Conservation (phyloP, 2,329 filamentous ascomycete species). For the Colletotrichum spinosum region DNA sequence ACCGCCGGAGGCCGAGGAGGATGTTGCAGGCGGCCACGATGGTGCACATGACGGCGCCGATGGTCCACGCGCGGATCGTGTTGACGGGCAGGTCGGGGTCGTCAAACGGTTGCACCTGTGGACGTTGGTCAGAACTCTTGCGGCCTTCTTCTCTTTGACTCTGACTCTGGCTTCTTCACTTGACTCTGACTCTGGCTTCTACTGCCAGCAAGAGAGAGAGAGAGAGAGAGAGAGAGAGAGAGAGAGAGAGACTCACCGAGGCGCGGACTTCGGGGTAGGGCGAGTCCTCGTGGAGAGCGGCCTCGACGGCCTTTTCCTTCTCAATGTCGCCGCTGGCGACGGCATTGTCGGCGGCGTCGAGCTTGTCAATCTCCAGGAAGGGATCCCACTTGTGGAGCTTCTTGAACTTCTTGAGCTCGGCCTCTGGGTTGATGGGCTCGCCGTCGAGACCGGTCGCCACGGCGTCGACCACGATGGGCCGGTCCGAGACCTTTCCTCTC, state of each 20-base stretch:
- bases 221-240: not conserved
- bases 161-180: fast-evolving
- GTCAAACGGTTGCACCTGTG: slow-evolving; percentile 42
- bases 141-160: not conserved
- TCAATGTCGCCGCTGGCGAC: slow-evolving; percentile 57
- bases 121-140: slow-evolving; percentile 28
- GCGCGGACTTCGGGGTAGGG: slow-evolving; percentile 63
- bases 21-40: slow-evolving; percentile 68
- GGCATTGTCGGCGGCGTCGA: slow-evolving; percentile 63
- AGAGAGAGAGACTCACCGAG: slow-evolving; percentile 41
- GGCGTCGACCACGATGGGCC: slow-evolving; percentile 51
- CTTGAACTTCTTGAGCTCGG: slow-evolving; percentile 55
- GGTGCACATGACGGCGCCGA: slow-evolving; percentile 69
- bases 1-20: slow-evolving; percentile 61
- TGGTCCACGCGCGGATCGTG: slow-evolving; percentile 70
- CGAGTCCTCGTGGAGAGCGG: slow-evolving; percentile 64
- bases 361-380: slow-evolving; percentile 64
- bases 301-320: slow-evolving; percentile 58
- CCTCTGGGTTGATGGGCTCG: slow-evolving; percentile 52
- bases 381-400: slow-evolving; percentile 67
- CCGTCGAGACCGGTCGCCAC: slow-evolving; percentile 52
- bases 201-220: not conserved
- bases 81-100: slow-evolving; percentile 65
- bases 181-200: not conserved
- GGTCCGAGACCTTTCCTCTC: slow-evolving; percentile 58